These are phyloP conservation scores for Backusella circina DNA, from an alignment of 192 early-diverging fungal species.

Conservation along the genomic window DNA sequence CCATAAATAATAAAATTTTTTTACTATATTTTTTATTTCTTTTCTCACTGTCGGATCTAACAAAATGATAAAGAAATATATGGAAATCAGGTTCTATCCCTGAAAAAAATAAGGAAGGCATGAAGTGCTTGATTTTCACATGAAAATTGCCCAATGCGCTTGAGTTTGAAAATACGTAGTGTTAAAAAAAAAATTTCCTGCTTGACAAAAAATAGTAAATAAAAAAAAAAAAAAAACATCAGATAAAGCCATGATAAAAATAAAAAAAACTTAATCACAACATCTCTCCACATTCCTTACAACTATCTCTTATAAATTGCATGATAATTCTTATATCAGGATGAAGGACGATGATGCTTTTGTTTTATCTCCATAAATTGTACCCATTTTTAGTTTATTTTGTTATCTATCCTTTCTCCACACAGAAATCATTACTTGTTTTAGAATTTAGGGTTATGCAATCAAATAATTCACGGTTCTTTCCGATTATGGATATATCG, in stretches of 20 bases:
- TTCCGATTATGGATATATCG: slow-evolving; percentile 3
- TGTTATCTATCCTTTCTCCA: background rate
- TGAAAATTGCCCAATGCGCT: background rate
- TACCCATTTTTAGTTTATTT: background rate
- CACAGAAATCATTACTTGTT: background rate
- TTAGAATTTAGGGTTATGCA: background rate
- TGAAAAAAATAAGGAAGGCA: background rate
- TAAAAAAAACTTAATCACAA: background rate
- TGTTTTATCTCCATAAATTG: background rate
- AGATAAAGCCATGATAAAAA: background rate
- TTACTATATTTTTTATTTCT: background rate
- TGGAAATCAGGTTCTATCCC: background rate
- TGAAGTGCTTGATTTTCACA: background rate
- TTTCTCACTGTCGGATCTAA: background rate
- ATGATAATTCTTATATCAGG: background rate
- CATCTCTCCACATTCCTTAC: background rate
- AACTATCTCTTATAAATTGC: background rate
- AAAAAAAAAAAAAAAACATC: background rate
- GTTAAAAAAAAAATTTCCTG: background rate
- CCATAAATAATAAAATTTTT: background rate
- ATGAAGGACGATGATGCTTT: background rate
- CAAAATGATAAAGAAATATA: background rate
- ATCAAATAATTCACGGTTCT: background rate
- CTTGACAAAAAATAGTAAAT: background rate
- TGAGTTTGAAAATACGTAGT: background rate